phyloP scores from a whole-genome alignment of 2,329 filamentous ascomycete genomes.

The Trichoderma polysporum region DNA sequence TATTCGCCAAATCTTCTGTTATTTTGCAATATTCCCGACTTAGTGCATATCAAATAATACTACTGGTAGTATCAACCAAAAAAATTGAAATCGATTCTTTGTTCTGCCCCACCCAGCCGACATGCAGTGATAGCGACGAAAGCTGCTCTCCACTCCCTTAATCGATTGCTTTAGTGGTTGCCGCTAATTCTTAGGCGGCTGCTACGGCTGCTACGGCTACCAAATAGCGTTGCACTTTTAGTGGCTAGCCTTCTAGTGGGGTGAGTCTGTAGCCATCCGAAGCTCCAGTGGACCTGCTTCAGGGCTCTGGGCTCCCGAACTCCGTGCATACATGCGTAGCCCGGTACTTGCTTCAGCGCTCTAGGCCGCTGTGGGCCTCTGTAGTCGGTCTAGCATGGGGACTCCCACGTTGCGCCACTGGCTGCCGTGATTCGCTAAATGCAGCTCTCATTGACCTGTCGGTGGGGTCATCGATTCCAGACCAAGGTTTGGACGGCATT shows the following conservation, averaged over 20 bases:
- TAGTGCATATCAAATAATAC: not conserved
- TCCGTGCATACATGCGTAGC: not conserved
- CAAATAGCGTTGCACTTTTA: not conserved
- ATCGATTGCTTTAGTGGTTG: slow-evolving; percentile 10
- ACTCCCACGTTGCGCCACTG: slow-evolving; percentile 27
- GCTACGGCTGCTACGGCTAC: not conserved
- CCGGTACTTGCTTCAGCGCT: slow-evolving; percentile 1
- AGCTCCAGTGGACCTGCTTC: slow-evolving; percentile 20
- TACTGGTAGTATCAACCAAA: not conserved
- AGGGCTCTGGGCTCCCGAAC: too few species aligned
- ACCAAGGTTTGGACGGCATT: not conserved
- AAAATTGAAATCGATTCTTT: not conserved
- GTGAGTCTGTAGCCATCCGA: not conserved
- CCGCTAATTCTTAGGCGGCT: not conserved
- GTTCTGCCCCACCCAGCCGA: slow-evolving; percentile 3
- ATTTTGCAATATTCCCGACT: not conserved
- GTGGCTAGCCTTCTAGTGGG: not conserved
- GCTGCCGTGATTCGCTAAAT: slow-evolving; percentile 30
- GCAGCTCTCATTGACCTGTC: slow-evolving; percentile 2
- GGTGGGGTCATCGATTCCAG: not conserved
- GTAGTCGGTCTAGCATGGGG: slow-evolving; percentile 5
- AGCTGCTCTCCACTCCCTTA: not conserved
- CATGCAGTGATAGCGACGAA: not conserved
- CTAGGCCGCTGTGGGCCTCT: slow-evolving; percentile 11
- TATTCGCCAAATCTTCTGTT: not conserved